A percentile compares a stretch with the other conserved stretches of the same genome.
These are phyloP conservation scores for Trichoderma lentiforme DNA, from an alignment of 2,329 filamentous ascomycete genomes.

Conservation along the genomic window DNA sequence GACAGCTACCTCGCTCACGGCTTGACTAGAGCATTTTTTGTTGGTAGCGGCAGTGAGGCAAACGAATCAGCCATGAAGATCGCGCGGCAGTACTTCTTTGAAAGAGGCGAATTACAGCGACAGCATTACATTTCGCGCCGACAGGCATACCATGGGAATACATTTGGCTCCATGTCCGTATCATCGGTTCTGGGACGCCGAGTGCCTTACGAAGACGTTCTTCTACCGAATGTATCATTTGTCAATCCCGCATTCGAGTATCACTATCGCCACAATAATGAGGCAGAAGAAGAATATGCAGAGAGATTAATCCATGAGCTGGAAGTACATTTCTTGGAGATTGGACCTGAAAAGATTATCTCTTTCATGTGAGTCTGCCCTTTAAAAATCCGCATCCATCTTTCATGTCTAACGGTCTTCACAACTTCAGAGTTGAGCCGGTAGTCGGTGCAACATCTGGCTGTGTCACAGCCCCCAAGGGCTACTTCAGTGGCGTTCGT, in stretches of 20 bases:
- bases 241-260: not conserved
- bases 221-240: not conserved
- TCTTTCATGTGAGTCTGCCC: not conserved
- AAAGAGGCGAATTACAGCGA: conserved; percentile 31
- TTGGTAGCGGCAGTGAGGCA: conserved; percentile 29
- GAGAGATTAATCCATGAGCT: not conserved
- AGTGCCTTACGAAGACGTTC: not conserved
- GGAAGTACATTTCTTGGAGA: not conserved
- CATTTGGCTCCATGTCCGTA: not conserved
- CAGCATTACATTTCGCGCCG: conserved; percentile 38
- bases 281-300: not conserved
- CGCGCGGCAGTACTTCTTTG: conserved; percentile 43
- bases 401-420: not conserved
- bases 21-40: conserved; percentile 8
- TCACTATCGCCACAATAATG: not conserved
- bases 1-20: not conserved
- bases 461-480: conserved; percentile 29
- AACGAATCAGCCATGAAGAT: conserved; percentile 45
- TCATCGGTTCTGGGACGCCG: not conserved
- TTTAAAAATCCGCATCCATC: not conserved
- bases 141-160: conserved; percentile 25
- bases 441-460: not conserved
- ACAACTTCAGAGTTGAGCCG: not conserved
- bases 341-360: not conserved
- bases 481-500: conserved; percentile 54